Base-by-base conservation (phyloP, 148 eudicot species). In the Persicaria tinctoria region DNA sequence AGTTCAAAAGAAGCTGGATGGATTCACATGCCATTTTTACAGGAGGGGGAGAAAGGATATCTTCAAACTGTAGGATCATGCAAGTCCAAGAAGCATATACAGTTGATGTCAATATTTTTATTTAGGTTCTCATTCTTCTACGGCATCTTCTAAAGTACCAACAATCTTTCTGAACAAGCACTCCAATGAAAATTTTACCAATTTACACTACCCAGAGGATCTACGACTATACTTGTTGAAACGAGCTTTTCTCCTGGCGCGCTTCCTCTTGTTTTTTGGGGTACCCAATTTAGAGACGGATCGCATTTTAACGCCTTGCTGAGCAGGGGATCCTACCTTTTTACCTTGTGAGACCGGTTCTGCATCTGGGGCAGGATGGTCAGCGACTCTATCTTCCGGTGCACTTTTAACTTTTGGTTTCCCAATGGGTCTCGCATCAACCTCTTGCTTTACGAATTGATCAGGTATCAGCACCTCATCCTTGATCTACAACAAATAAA, bases 401-500 rank as follows among this genome's bases (percentile, higher is more conserved):
- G 74, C 68, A 23, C 78, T 66, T 41, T 18, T 70, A 50, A 46
- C 63, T 14, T 57, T 74, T 74, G 81, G 68, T 47, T 77, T 80
- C 83, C 76, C 77, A 38, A 46, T 55, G n/a, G 70, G 73, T 32
- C 68, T 76, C 71, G 75, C 76, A 56, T 73, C 74, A 56, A 75
- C 75, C 76, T 84, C 87, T 76, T 85, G 81, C 75, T 87, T 86
- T 32, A 86, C 74, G 13, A 79, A 74, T 60, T 74, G 83, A 72
- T 86, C 82, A 71, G 79, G 70, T 23, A 81, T 75, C 73, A 80
- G 76, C 73, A 82, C 75, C 50, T 75, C 83, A 56, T 85, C 82
- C 77, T 74, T 82, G 13, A 68, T 66, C 97, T 90, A 80, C 81
- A 79, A 13, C 69, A 0, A 76, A 51, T 7, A 78, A 14, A 59